Evolutionary conservation across 192 early-diverging fungal species (phyloP), one percentile per base, ranked within the genome.

Genomic region (Haplosporangium gracile): DNA sequence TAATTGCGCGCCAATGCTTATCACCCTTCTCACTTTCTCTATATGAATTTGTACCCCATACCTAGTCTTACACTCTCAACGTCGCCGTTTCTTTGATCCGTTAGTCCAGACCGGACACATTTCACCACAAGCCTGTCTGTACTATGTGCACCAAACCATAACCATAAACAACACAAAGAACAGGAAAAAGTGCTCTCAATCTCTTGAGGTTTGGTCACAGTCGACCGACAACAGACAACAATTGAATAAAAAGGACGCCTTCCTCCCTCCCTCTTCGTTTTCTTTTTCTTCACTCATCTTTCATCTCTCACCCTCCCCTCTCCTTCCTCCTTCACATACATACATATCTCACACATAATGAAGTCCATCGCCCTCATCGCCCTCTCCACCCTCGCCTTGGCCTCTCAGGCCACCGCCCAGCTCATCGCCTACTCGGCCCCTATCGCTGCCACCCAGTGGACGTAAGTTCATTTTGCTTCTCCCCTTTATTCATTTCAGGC

Each of bases 391-490:
- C 32, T 80, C 26, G 83, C 83, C 51, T 39, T 85, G 71, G 83
- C 70, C 55, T 75, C 83, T 10, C 73, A 74, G 42, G 78, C 68
- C 8, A 47, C 77, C 32, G 83, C 83, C 22, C 78, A 80, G 60
- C 7, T 75, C 49, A 26, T 85, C 42, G 39, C 51, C 13, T 79
- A 79, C 57, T 60, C 77, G 34, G 68, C 70, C 40, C 83, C 83
- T 4, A 76, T 78, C 49, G 20, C 51, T 40, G 73, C 74, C 4
- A 76, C 68, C 38, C 13, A 22, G 16, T 83, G 82, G 82, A 78
- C 71, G 77, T 78, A 71, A 78, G 77, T 70, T 65, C 68, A 77
- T 68, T 24, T 7, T 36, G 34, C 10, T 13, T 65, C n/a, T 29
- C 24, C n/a, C 11, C 24, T 69, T 15, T 15, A 4, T 42, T 39